Conservation (phyloP, 768 basidiomycete genomes). For the Cystoderma amianthinum region DNA sequence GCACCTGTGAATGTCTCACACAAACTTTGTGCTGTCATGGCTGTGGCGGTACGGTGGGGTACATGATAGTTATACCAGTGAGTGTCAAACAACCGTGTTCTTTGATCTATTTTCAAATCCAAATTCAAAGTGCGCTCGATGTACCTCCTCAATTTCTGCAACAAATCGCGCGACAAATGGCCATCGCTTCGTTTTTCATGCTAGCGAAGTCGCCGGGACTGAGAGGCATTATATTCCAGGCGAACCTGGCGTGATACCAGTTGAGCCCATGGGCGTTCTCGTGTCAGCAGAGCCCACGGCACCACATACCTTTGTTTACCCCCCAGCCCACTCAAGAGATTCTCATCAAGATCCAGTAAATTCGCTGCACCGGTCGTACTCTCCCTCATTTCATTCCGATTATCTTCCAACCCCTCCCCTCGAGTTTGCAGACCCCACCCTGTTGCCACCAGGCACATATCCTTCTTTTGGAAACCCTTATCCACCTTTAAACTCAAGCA, state of each 20-base stretch:
- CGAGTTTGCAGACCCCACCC: slow-evolving; percentile 25
- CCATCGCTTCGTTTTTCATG: slow-evolving; percentile 85
- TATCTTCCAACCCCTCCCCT: slow-evolving; percentile 30
- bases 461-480: slow-evolving; percentile 8
- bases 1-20: slow-evolving; percentile 83
- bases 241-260: slow-evolving; percentile 53
- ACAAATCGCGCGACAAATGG: slow-evolving; percentile 75
- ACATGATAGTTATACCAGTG: slow-evolving; percentile 72
- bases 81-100: slow-evolving; percentile 6
- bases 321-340: slow-evolving; percentile 4
- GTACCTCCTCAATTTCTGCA: slow-evolving; percentile 62
- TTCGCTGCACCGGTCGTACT: slow-evolving; percentile 16
- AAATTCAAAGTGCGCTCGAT: slow-evolving; percentile 48
- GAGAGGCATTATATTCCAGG: slow-evolving; percentile 58
- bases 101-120: slow-evolving; percentile 3
- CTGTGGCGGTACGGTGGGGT: slow-evolving; percentile 70
- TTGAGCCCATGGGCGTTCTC: slow-evolving; percentile 8
- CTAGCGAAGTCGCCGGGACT: slow-evolving; percentile 52
- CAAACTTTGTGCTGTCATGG: slow-evolving; percentile 76
- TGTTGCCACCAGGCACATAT: too few species aligned
- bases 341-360: slow-evolving; percentile 4
- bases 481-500: slow-evolving; percentile 1
- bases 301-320: slow-evolving; percentile 7
- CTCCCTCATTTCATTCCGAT: slow-evolving; percentile 20
- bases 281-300: slow-evolving; percentile 7